Evolutionary conservation across 1,284 basidiomycete species (phyloP).

Genomic region (Porogramme epimiltina): DNA sequence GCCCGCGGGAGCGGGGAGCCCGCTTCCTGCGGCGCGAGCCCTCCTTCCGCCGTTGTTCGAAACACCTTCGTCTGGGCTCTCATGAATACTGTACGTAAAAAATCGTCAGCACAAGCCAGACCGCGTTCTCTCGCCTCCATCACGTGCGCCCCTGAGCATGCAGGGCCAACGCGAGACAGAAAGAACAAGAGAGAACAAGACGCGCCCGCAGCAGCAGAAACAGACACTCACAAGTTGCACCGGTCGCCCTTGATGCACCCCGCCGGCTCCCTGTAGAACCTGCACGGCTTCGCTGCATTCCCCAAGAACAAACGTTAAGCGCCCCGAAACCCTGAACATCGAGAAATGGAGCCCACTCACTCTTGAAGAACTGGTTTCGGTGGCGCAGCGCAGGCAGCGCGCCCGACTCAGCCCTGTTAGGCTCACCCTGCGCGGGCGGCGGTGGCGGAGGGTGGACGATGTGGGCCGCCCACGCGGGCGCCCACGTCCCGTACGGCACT

Average conservation of each 20-base stretch:
- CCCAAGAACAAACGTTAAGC: neutral
- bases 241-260: constrained; percentile 59
- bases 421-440: no score
- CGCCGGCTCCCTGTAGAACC: constrained; percentile 50
- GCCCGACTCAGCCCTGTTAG: no score
- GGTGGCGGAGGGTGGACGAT: no score
- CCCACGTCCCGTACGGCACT: no score
- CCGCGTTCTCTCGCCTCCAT: no score
- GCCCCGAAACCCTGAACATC: neutral
- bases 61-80: constrained; percentile 10
- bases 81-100: constrained; percentile 10
- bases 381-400: constrained; percentile 1
- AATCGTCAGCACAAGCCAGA: no score
- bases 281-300: constrained; percentile 63
- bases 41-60: neutral
- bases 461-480: no score
- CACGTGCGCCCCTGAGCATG: no score
- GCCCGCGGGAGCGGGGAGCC: constrained; percentile 1
- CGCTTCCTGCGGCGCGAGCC: neutral
- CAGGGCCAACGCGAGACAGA: no score
- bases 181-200: no score
- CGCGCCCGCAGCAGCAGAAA: no score
- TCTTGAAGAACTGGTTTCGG: constrained; percentile 26
- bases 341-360: constrained; percentile 8
- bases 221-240: constrained; percentile 65